Conservation (phyloP, 768 basidiomycete species). For the Collybia sp. region DNA sequence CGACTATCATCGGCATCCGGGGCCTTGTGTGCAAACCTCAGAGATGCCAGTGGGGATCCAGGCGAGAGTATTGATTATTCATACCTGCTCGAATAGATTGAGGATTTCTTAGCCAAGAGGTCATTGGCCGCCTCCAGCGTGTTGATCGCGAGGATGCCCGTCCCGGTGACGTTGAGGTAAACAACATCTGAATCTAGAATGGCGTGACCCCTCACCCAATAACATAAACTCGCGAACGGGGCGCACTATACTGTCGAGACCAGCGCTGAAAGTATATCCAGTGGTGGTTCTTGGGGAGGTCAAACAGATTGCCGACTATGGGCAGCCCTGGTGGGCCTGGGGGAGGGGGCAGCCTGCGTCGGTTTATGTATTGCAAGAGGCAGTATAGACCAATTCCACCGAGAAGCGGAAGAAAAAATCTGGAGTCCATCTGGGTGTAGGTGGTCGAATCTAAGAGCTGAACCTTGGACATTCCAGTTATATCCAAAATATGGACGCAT, state of each 20-base stretch:
- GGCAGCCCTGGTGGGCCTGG: constrained; percentile 8
- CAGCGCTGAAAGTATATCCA: constrained; percentile 11
- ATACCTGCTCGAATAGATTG: constrained; percentile 16
- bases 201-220: too few species aligned
- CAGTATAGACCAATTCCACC: too few species aligned
- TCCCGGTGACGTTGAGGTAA: constrained; percentile 14
- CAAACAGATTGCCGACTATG: constrained; percentile 9
- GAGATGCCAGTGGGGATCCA: not conserved
- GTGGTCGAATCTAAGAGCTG: too few species aligned
- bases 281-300: constrained; percentile 1
- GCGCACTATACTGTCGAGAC: constrained; percentile 7
- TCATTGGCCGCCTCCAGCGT: constrained; percentile 15
- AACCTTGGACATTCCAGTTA: too few species aligned
- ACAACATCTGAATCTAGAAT: constrained; percentile 16
- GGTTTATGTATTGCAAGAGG: too few species aligned
- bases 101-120: constrained; percentile 17
- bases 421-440: too few species aligned
- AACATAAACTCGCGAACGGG: not conserved
- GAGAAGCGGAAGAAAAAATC: too few species aligned
- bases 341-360: constrained; percentile 3
- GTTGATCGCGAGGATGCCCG: constrained; percentile 15
- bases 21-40: constrained; percentile 1
- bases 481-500: too few species aligned
- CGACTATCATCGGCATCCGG: constrained; percentile 15
- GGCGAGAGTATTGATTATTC: not conserved